Evolutionary conservation across 306 rosid species (phyloP).

Genomic region (Medicago arabica): DNA sequence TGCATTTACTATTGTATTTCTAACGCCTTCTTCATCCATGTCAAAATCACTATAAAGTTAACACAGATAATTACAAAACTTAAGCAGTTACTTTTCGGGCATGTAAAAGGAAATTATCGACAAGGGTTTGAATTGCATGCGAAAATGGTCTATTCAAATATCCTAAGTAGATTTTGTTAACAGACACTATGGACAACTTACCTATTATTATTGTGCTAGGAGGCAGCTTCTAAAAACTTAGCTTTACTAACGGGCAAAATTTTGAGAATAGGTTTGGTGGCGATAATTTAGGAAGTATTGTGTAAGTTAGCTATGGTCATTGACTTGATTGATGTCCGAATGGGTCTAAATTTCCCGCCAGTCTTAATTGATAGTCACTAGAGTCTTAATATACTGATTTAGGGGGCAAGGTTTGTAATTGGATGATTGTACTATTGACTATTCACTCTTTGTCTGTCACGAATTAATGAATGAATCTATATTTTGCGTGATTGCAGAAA

Average conservation of each 20-base stretch:
- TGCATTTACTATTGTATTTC: conserved; percentile 6
- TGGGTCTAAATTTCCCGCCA: conserved; percentile 22
- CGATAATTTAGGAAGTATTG: conserved; percentile 51
- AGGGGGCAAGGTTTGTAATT: conserved; percentile 4
- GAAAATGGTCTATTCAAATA: conserved; percentile 44
- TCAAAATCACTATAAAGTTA: conserved; percentile 20
- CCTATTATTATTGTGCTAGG: conserved; percentile 19
- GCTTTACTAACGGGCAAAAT: conserved; percentile 35
- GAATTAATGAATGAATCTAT: too few relatives aligned
- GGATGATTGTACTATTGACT: conserved; percentile 2
- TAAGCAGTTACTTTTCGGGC: conserved; percentile 22
- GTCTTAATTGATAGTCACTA: conserved; percentile 16
- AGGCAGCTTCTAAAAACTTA: conserved; percentile 40
- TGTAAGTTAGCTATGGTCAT: conserved; percentile 5
- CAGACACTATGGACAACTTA: conserved; percentile 40
- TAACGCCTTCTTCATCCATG: conserved; percentile 4
- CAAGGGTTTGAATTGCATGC: conserved; percentile 23
- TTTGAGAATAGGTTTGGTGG: conserved; percentile 24
- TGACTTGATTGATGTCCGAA: conserved; percentile 30
- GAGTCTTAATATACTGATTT: conserved; percentile 10
- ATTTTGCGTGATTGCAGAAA: too few relatives aligned
- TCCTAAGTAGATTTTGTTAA: conserved; percentile 45
- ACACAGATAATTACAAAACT: conserved; percentile 23
- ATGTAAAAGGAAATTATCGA: conserved; percentile 30
- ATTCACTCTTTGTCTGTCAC: too few relatives aligned